phyloP scores from a whole-genome alignment of 1,284 basidiomycete species.

The Moesziomyces sp. region DNA sequence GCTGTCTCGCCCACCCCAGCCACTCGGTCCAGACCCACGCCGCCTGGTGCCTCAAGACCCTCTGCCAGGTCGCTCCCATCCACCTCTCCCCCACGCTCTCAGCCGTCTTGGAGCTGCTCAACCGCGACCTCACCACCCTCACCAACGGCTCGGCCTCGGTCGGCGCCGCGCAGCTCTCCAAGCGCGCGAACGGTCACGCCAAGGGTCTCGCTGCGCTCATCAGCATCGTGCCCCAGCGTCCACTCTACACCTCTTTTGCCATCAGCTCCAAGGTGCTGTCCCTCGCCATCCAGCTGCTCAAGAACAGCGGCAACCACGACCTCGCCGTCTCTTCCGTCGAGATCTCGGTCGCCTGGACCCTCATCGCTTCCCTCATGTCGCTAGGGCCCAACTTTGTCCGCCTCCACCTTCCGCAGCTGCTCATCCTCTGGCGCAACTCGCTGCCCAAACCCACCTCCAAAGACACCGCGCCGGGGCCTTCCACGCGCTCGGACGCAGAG shows the following conservation, averaged over 20 bases:
- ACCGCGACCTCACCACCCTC: constrained; percentile 78
- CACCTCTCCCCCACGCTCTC: constrained; percentile 83
- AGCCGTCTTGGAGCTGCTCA: constrained; percentile 79
- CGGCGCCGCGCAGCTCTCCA: constrained; percentile 75
- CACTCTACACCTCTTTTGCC: constrained; percentile 94
- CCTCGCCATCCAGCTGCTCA: constrained; percentile 87
- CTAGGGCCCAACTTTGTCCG: constrained; percentile 93
- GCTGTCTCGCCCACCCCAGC: constrained; percentile 85
- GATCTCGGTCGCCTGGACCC: constrained; percentile 93
- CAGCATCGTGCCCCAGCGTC: constrained; percentile 83
- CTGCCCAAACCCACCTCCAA: constrained; percentile 92
- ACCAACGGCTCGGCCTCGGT: constrained; percentile 58
- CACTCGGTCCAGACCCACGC: constrained; percentile 86
- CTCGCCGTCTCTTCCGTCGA: constrained; percentile 83
- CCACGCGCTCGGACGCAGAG: constrained; percentile 73
- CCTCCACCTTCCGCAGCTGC: constrained; percentile 87
- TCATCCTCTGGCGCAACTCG: constrained; percentile 96
- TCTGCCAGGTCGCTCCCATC: constrained; percentile 87
- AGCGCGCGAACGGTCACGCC: constrained; percentile 85
- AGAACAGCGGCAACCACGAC: constrained; percentile 89
- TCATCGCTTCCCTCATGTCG: constrained; percentile 88
- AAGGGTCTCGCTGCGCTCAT: constrained; percentile 89
- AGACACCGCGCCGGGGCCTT: constrained; percentile 76
- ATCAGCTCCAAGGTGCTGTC: constrained; percentile 89
- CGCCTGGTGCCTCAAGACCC: constrained; percentile 86